These are phyloP conservation scores for Dioscorea dumetorum DNA, from an alignment of 106 monocot species.

Conservation along the genomic window DNA sequence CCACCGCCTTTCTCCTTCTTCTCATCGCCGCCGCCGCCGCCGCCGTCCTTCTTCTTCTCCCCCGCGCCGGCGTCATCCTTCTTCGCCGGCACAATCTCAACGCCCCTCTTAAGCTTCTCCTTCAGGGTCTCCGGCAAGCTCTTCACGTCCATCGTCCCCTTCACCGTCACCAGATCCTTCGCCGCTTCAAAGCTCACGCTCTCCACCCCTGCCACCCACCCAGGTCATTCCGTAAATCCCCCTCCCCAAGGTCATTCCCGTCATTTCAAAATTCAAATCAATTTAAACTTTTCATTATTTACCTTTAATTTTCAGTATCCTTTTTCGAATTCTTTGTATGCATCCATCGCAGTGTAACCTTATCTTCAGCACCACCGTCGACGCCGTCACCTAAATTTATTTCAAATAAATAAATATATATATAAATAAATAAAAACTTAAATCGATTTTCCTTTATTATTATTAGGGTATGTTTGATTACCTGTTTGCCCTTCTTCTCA, in stretches of 20 bases:
- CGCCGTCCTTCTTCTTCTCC: slow-evolving; percentile 7
- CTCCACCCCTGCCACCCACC: slow-evolving; percentile 75
- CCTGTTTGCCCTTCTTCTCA: slow-evolving; percentile 47
- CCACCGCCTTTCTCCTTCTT: slow-evolving; percentile 6
- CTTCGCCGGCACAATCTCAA: slow-evolving; percentile 35
- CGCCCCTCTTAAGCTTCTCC: slow-evolving; percentile 41
- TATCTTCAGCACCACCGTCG: slow-evolving; percentile 68
- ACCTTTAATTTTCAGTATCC: slow-evolving; percentile 63
- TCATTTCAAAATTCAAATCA: not conserved
- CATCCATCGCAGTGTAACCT: slow-evolving; percentile 83
- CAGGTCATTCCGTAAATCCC: not conserved
- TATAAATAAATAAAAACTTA: not conserved
- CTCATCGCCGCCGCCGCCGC: slow-evolving; percentile 6
- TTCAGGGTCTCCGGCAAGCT: slow-evolving; percentile 18
- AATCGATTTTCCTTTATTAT: not conserved
- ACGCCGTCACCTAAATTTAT: slow-evolving; percentile 17
- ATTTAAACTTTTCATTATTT: not conserved
- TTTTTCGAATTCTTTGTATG: slow-evolving; percentile 39
- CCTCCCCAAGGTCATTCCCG: not conserved
- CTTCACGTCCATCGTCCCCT: slow-evolving; percentile 65
- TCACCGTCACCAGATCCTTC: slow-evolving; percentile 63
- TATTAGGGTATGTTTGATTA: not conserved
- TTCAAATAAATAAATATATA: not conserved
- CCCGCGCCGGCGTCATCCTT: slow-evolving; percentile 20
- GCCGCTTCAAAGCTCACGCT: slow-evolving; percentile 35